These are phyloP conservation scores for Acer campestre DNA, from an alignment of 345 rosid genomes.

Conservation along the genomic window DNA sequence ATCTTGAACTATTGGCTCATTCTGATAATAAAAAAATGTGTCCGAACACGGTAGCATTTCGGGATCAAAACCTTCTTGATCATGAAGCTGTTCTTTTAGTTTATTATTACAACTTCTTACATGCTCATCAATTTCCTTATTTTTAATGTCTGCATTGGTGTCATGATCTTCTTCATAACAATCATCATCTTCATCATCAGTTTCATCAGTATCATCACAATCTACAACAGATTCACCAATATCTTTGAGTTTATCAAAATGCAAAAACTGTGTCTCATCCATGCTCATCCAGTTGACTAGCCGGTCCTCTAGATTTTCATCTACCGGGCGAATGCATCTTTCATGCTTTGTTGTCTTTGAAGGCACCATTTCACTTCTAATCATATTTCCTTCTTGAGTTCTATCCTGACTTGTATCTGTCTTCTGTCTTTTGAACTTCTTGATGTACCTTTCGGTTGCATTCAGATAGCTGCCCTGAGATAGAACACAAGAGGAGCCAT, in stretches of 20 bases:
- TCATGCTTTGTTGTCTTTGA: constrained; percentile 22
- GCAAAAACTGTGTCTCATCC: constrained; percentile 34
- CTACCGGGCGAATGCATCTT: background rate
- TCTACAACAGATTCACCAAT: constrained; percentile 25
- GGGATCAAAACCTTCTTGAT: constrained; percentile 8
- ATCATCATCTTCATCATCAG: constrained; percentile 33
- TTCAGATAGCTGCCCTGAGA: constrained; percentile 33
- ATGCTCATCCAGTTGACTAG: constrained; percentile 52
- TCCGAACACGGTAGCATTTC: constrained; percentile 10
- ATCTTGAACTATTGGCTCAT: constrained; percentile 5
- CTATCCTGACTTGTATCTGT: constrained; percentile 12
- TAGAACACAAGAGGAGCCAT: constrained; percentile 8
- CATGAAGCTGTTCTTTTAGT: constrained; percentile 16
- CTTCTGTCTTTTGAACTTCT: constrained; percentile 46
- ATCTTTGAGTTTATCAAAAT: constrained; percentile 29
- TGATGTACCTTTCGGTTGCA: constrained; percentile 26
- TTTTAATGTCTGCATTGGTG: constrained; percentile 13
- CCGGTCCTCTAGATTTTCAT: constrained; percentile 18
- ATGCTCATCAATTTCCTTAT: constrained; percentile 21
- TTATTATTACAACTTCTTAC: background rate
- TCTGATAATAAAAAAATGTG: constrained; percentile 11
- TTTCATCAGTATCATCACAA: constrained; percentile 36
- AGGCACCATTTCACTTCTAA: constrained; percentile 20
- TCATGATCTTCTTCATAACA: constrained; percentile 28
- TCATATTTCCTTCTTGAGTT: constrained; percentile 21